A percentile compares a stretch with the other conserved stretches of the same genome.
phyloP scores from a whole-genome alignment of 257 asterid genomes.

The Orobanche coerulescens region DNA sequence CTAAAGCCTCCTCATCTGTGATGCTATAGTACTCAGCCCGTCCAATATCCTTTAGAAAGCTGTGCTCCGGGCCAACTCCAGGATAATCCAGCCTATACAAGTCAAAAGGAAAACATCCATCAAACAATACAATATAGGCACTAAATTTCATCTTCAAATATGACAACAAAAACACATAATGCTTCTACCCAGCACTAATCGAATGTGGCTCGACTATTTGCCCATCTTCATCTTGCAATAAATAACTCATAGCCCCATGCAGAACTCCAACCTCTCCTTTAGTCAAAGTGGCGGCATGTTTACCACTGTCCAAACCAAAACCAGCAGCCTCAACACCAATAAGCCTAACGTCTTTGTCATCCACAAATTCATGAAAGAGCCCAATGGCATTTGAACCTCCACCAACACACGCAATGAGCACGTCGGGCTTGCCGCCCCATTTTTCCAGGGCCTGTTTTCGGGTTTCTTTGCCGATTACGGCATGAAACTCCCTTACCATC shows the following conservation, averaged over 20 bases:
- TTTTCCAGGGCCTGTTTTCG: constrained; percentile 82
- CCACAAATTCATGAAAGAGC: constrained; percentile 81
- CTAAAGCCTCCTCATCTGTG: constrained; percentile 90
- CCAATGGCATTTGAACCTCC: constrained; percentile 99
- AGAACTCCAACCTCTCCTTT: constrained; percentile 88
- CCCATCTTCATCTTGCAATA: constrained; percentile 92
- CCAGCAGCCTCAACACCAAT: constrained; percentile 98
- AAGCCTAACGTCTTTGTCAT: constrained; percentile 73
- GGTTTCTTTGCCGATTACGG: constrained; percentile 93
- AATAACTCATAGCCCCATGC: constrained; percentile 96
- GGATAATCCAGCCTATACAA: constrained; percentile 70
- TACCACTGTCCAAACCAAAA: constrained; percentile 83
- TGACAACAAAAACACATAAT: background rate
- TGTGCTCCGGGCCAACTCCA: constrained; percentile 97
- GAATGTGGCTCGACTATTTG: constrained; percentile 95
- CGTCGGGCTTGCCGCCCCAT: constrained; percentile 88
- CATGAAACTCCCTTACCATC: constrained; percentile 96
- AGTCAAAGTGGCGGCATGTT: constrained; percentile 91
- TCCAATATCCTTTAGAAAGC: constrained; percentile 84
- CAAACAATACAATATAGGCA: background rate
- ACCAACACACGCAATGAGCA: constrained; percentile 89
- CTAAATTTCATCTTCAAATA: background rate
- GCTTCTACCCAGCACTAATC: constrained; percentile 77
- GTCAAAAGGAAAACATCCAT: constrained; percentile 7
- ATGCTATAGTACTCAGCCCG: constrained; percentile 77